Evolutionary conservation across 176 grass and related monocot species (phyloP).

Genomic region (Coix lacrymajobi): DNA sequence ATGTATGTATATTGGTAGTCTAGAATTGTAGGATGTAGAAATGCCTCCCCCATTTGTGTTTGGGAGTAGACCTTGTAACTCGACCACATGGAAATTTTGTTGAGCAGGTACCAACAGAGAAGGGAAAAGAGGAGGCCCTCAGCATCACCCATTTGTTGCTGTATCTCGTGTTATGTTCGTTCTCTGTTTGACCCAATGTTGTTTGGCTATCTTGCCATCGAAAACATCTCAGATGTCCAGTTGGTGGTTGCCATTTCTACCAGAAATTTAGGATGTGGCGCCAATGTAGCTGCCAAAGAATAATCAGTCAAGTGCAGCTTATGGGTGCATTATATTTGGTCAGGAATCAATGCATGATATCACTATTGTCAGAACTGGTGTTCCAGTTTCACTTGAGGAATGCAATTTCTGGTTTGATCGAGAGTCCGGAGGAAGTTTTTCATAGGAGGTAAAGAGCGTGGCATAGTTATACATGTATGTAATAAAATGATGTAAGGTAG

Average conservation of each 20-base stretch:
- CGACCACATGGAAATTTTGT: constrained; percentile 52
- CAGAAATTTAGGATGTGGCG: not conserved
- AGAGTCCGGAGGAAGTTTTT: not conserved
- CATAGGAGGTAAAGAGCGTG: not conserved
- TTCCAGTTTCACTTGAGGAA: not conserved
- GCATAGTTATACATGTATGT: not conserved
- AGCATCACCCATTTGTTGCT: not conserved
- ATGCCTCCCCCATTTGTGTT: constrained; percentile 29
- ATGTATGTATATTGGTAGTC: constrained; percentile 62
- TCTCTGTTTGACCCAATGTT: not conserved
- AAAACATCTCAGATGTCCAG: not conserved
- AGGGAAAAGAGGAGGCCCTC: constrained; percentile 21
- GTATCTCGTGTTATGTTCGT: not conserved
- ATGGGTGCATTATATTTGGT: not conserved
- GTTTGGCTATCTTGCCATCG: not conserved
- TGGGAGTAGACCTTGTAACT: constrained; percentile 43
- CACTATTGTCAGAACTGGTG: not conserved
- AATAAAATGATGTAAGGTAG: not conserved
- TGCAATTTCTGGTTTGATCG: not conserved
- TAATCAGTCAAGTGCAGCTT: not conserved
- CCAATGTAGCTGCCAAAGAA: not conserved
- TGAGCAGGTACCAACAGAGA: constrained; percentile 36
- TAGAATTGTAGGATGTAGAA: constrained; percentile 42
- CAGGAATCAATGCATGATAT: not conserved
- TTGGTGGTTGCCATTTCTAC: not conserved